These are phyloP conservation scores for Panus rudis DNA, from an alignment of 768 basidiomycete genomes.

Conservation along the genomic window DNA sequence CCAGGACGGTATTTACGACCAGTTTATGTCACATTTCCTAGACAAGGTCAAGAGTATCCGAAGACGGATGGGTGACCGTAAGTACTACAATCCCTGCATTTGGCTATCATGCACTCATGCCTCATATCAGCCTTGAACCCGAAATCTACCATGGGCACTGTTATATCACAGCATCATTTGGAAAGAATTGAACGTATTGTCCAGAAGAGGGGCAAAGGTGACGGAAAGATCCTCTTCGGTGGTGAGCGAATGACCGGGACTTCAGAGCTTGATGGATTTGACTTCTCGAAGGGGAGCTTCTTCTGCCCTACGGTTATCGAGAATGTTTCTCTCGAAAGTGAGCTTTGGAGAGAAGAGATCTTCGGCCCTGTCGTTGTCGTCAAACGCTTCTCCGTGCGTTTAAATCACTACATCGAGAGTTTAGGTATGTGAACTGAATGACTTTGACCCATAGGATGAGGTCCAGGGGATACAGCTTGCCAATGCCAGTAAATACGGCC, in stretches of 20 bases:
- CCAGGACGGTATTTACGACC: conserved; percentile 61
- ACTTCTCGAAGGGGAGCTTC: conserved; percentile 68
- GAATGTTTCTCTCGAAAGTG: conserved; percentile 48
- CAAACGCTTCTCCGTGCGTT: conserved; percentile 38
- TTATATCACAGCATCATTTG: conserved; percentile 65
- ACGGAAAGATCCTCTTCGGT: conserved; percentile 48
- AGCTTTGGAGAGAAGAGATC: conserved; percentile 76
- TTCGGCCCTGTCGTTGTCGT: conserved; percentile 83
- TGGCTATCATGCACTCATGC: conserved; percentile 2
- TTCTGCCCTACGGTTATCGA: conserved; percentile 74
- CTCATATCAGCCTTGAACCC: conserved; percentile 53
- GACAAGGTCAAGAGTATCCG: conserved; percentile 57
- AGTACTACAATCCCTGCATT: conserved; percentile 1
- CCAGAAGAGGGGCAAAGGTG: conserved; percentile 34
- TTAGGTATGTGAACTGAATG: conserved; percentile 20
- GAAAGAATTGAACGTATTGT: conserved; percentile 54
- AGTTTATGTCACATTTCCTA: conserved; percentile 56
- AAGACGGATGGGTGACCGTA: conserved; percentile 73
- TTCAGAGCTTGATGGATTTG: conserved; percentile 63
- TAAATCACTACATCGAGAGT: neutral
- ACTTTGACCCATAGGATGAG: conserved; percentile 36
- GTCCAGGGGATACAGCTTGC: conserved; percentile 61
- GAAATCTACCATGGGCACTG: conserved; percentile 69
- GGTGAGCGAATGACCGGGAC: conserved; percentile 57
- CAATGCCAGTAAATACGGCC: conserved; percentile 72